A percentile compares a stretch with the other conserved stretches of the same genome.
Conservation (phyloP, 2,329 filamentous ascomycete species). For the Clarireedia homoeocarpa region DNA sequence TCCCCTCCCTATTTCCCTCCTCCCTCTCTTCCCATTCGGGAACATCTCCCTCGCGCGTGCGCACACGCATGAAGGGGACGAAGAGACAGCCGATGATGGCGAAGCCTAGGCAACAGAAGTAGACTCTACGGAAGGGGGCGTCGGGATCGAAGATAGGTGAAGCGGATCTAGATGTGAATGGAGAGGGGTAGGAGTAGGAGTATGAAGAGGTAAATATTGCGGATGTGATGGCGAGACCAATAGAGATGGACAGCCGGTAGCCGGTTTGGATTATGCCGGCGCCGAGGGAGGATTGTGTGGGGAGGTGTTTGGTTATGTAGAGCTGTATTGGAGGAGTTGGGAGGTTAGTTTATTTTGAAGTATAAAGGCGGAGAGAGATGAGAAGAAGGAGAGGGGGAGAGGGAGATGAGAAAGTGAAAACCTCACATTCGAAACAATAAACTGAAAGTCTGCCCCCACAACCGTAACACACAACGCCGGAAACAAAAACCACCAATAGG, state of each 20-base stretch:
- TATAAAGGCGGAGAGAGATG: neutral
- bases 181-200: too few species aligned
- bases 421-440: conserved; percentile 60
- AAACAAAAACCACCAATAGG: conserved; percentile 60
- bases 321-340: conserved; percentile 36
- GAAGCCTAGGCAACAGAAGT: conserved; percentile 41
- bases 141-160: conserved; percentile 33
- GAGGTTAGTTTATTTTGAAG: neutral
- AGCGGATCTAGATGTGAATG: neutral
- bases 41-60: conserved; percentile 28
- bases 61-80: conserved; percentile 44
- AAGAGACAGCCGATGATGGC: conserved; percentile 37
- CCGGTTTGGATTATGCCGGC: conserved; percentile 63
- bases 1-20: too few species aligned
- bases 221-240: conserved; percentile 54
- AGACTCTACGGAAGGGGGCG: conserved; percentile 43
- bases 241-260: conserved; percentile 38
- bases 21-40: neutral
- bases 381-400: neutral
- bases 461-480: conserved; percentile 53
- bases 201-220: conserved; percentile 38
- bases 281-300: conserved; percentile 52
- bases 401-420: neutral
- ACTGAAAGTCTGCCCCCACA: conserved; percentile 60
- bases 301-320: conserved; percentile 61